Conservation (phyloP, 495 filamentous ascomycete species). For the Trichoderma parareesei region DNA sequence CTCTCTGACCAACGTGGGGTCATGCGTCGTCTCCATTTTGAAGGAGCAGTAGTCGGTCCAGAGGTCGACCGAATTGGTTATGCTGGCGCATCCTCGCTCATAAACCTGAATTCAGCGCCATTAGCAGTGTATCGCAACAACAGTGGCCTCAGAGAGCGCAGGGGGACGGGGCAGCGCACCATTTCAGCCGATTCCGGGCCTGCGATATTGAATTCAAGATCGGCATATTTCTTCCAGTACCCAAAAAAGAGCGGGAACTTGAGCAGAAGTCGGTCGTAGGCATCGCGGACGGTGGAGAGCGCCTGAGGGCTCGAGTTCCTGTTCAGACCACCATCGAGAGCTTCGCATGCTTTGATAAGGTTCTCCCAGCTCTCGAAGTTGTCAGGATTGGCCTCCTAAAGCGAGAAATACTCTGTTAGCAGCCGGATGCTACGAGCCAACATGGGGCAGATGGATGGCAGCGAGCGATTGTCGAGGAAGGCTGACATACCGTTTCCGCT, state of each 20-base stretch:
- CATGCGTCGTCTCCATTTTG: slow-evolving; percentile 95
- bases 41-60: slow-evolving; percentile 97
- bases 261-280: slow-evolving; percentile 87
- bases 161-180: slow-evolving; percentile 44
- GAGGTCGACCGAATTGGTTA: slow-evolving; percentile 85
- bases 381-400: slow-evolving; percentile 67
- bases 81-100: slow-evolving; percentile 88
- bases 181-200: slow-evolving; percentile 97
- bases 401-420: background rate
- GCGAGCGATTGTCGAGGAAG: background rate
- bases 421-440: background rate
- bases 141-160: background rate
- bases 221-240: slow-evolving; percentile 99
- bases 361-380: slow-evolving; percentile 95
- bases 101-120: slow-evolving; percentile 56
- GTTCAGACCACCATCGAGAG: slow-evolving; percentile 86
- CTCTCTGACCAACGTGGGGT: slow-evolving; percentile 94
- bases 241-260: slow-evolving; percentile 95
- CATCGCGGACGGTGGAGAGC: slow-evolving; percentile 71
- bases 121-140: slow-evolving; percentile 19
- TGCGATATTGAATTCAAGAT: slow-evolving; percentile 91
- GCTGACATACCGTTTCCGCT: slow-evolving; percentile 60
- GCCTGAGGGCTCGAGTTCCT: slow-evolving; percentile 94
- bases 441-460: background rate
- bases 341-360: slow-evolving; percentile 72